Evolutionary conservation across 768 basidiomycete genomes (phyloP).

Genomic region (Cyclocybe aegerita): DNA sequence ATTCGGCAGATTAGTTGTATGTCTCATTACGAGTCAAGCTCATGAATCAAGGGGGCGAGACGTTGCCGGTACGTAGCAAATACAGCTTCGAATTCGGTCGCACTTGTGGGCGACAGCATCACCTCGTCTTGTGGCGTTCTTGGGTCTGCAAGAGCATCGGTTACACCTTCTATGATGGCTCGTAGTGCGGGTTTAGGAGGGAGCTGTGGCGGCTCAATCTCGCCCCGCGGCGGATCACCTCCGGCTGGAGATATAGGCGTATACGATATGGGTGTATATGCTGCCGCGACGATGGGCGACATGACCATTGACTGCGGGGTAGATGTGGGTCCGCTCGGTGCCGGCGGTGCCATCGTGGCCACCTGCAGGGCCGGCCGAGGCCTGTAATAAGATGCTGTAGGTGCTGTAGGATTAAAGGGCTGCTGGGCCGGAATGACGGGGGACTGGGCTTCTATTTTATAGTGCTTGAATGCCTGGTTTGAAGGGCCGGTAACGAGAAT

Average conservation of each 20-base stretch:
- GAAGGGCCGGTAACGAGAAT: background rate
- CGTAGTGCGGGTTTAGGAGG: background rate
- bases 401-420: too few relatives aligned
- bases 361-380: too few relatives aligned
- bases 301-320: too few relatives aligned
- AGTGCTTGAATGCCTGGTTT: too few relatives aligned
- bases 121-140: background rate
- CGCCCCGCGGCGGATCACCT: background rate
- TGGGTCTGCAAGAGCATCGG: conserved; percentile 11
- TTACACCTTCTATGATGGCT: conserved; percentile 18
- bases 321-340: too few relatives aligned
- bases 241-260: background rate
- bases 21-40: conserved; percentile 4
- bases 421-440: too few relatives aligned
- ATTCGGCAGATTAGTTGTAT: background rate
- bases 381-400: too few relatives aligned
- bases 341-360: too few relatives aligned
- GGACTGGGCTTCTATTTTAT: too few relatives aligned
- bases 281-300: too few relatives aligned
- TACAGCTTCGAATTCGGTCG: conserved; percentile 19
- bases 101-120: conserved; percentile 6
- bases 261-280: too few relatives aligned
- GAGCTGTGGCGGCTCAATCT: background rate
- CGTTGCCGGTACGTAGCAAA: conserved; percentile 17
- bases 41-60: conserved; percentile 9